Evolutionary conservation across 768 basidiomycete species (phyloP), one percentile per base, ranked within the genome.

Genomic region (Clitopilus hobsonii): DNA sequence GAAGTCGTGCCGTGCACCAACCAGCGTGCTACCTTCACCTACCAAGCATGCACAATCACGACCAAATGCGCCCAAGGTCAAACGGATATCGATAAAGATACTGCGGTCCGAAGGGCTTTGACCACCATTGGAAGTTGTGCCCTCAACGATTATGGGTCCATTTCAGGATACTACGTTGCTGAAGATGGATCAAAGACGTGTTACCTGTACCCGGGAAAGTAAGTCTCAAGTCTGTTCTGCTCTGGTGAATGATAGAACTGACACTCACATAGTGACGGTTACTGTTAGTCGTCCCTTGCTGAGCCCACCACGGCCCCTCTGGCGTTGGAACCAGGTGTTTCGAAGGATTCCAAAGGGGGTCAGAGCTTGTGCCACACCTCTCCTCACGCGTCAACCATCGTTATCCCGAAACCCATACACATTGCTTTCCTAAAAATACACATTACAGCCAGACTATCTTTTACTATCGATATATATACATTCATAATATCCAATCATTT

Each of bases 121-220:
- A 52, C 56, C 6, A 38, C 27, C 10, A 56, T 56, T n/a, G 56
- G 56, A 7, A 4, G 0, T 14, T 56, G 56, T 18, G 56, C 56
- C 22, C 52, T 56, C 23, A 52, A n/a, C 20, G 56, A 56, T 30
- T 18, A 7, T 14, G 51, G 51, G 4, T 53, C 56, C 24, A 56
- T 56, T 53, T 56, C 51, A 16, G 51, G 56, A 18, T 24, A 32
- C 25, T 56, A 56, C 51, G 18, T 27, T 6, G 51, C 51, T 13
- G 56, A 53, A 2, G 38, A 48, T 32, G 56, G 56, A 13, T 11
- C 27, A 3, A 52, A 52, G 56, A 56, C 51, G 6, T 56, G 56
- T 52, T 53, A 56, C 29, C 13, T 56, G 20, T 56, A 52, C 47
- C 41, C 56, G 22, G 36, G 50, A 2, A 3, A 25, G 56, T 56